phyloP scores from a whole-genome alignment of 805 yeast genomes.

The Barnettozyma sucrosica region DNA sequence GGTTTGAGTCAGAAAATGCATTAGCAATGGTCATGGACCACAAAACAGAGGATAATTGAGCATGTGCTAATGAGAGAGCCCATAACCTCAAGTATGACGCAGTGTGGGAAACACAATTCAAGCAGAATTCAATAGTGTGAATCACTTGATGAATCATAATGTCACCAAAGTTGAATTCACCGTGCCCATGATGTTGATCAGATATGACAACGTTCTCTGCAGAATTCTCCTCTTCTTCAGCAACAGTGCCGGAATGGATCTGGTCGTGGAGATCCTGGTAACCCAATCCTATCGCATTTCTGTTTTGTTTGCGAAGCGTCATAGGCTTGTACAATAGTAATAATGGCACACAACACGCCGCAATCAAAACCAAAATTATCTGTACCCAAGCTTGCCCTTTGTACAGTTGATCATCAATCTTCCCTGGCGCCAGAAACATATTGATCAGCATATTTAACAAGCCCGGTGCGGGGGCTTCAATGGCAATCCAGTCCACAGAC shows the following conservation, averaged over 20 bases:
- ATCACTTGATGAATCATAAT: constrained; percentile 96
- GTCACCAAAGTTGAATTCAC: constrained; percentile 78
- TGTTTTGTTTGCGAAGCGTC: constrained; percentile 53
- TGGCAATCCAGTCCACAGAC: constrained; percentile 85
- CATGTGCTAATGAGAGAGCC: constrained; percentile 98
- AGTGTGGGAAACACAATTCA: constrained; percentile 95
- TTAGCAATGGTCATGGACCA: constrained; percentile 90
- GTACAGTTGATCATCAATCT: constrained; percentile 72
- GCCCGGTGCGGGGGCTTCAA: constrained; percentile 81
- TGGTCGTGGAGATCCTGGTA: constrained; percentile 40
- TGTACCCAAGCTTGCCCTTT: constrained; percentile 77
- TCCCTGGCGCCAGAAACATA: constrained; percentile 94
- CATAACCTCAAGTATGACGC: constrained; percentile 95
- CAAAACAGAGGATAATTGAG: constrained; percentile 88
- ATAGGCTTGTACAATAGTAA: constrained; percentile 80
- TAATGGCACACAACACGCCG: constrained; percentile 91
- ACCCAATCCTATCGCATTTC: constrained; percentile 43
- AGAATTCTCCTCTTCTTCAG: constrained; percentile 40
- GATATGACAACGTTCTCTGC: constrained; percentile 41
- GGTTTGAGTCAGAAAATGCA: constrained; percentile 51
- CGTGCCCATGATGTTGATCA: constrained; percentile 24
- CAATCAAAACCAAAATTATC: constrained; percentile 62
- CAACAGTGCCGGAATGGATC: constrained; percentile 26
- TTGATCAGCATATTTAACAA: constrained; percentile 89
- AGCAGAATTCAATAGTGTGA: constrained; percentile 96